phyloP scores from a whole-genome alignment of 345 rosid genomes.

The Excoecaria agallocha region DNA sequence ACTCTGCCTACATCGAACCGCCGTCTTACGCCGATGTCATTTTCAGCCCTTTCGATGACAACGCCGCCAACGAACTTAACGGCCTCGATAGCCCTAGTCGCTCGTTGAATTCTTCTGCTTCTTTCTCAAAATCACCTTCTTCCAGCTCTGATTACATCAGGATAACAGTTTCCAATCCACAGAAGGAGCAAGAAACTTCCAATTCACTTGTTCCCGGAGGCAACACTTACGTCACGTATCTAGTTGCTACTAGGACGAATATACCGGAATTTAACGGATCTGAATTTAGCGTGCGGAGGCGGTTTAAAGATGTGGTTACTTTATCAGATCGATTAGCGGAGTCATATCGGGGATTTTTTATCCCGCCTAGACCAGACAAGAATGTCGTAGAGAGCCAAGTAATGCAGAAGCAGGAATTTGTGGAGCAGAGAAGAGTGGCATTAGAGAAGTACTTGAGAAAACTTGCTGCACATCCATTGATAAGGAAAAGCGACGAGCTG shows the following conservation, averaged over 20 bases:
- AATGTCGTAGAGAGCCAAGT: constrained; percentile 92
- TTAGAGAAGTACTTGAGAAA: constrained; percentile 82
- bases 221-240: constrained; percentile 62
- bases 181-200: constrained; percentile 71
- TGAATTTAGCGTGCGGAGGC: constrained; percentile 73
- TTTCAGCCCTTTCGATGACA: constrained; percentile 77
- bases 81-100: constrained; percentile 47
- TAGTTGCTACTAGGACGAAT: constrained; percentile 80
- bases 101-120: constrained; percentile 36
- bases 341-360: constrained; percentile 76
- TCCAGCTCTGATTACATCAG: constrained; percentile 52
- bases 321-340: constrained; percentile 78
- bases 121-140: constrained; percentile 60
- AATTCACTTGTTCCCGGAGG: constrained; percentile 84
- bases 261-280: constrained; percentile 57
- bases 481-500: constrained; percentile 76
- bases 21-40: constrained; percentile 84
- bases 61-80: constrained; percentile 48
- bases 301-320: constrained; percentile 82
- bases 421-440: constrained; percentile 86
- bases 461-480: constrained; percentile 68
- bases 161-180: constrained; percentile 84
- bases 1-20: constrained; percentile 71
- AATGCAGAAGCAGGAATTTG: constrained; percentile 96
- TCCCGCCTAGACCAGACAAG: constrained; percentile 93